phyloP scores from a whole-genome alignment of 169 alveolate genomes.

The Toxoplasma gondii region DNA sequence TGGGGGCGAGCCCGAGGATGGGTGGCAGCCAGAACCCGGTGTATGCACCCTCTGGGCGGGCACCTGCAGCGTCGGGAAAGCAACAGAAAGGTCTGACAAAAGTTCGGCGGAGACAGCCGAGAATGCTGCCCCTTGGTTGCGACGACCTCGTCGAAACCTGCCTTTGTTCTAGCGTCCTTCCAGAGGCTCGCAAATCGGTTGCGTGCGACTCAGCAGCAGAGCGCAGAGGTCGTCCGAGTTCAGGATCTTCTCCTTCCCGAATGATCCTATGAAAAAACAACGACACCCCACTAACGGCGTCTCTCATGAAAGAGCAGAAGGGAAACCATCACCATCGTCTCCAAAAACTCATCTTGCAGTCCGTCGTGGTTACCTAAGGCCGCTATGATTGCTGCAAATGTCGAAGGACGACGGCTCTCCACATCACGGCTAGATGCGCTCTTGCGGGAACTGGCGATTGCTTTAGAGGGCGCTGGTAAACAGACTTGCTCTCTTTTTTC shows the following conservation, averaged over 20 bases:
- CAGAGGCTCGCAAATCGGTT: too few species aligned
- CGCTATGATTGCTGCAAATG: too few species aligned
- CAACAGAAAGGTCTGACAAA: not conserved
- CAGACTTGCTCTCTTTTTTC: too few species aligned
- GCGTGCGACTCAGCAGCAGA: not conserved
- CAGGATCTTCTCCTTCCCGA: not conserved
- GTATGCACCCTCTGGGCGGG: not conserved
- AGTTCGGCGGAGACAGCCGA: not conserved
- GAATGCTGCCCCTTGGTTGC: not conserved
- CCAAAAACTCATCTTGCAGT: too few species aligned
- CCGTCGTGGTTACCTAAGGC: too few species aligned
- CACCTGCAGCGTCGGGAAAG: not conserved
- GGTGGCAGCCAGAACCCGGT: not conserved
- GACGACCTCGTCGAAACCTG: not conserved
- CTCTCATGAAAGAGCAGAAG: not conserved
- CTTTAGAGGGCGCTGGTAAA: too few species aligned
- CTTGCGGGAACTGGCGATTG: too few species aligned
- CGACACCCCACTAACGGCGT: not conserved
- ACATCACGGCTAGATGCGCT: too few species aligned
- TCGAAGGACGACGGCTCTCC: too few species aligned
- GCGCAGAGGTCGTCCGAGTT: constrained; percentile 1
- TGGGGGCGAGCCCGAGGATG: not conserved
- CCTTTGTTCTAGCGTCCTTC: not conserved
- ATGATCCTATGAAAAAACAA: not conserved
- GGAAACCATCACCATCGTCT: too few species aligned